phyloP scores from a whole-genome alignment of 2,329 filamentous ascomycete species.

The Fusarium avenaceum region DNA sequence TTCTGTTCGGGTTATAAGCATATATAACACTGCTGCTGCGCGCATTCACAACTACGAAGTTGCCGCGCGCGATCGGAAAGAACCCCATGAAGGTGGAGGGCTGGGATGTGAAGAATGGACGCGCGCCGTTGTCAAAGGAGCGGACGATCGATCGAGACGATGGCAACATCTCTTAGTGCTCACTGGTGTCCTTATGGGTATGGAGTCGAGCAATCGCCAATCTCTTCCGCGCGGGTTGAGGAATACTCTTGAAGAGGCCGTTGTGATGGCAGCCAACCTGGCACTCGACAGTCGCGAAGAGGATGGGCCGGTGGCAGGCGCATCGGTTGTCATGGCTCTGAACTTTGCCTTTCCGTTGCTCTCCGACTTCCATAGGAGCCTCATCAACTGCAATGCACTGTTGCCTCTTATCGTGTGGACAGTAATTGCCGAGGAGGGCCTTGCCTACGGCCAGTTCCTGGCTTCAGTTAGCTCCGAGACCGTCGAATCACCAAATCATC shows the following conservation, averaged over 20 bases:
- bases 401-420: constrained; percentile 78
- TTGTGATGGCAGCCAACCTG: constrained; percentile 82
- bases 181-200: constrained; percentile 81
- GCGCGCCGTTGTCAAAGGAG: constrained; percentile 68
- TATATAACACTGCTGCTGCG: constrained; percentile 77
- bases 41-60: constrained; percentile 65
- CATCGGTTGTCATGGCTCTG: constrained; percentile 76
- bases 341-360: constrained; percentile 83
- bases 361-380: constrained; percentile 68
- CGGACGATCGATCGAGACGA: constrained; percentile 71
- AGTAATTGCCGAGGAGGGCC: constrained; percentile 78
- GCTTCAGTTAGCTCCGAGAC: constrained; percentile 77
- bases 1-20: constrained; percentile 75
- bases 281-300: constrained; percentile 67
- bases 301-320: constrained; percentile 59
- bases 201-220: constrained; percentile 73
- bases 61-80: constrained; percentile 53
- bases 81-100: constrained; percentile 57
- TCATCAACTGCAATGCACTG: constrained; percentile 76
- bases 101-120: constrained; percentile 68
- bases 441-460: constrained; percentile 82
- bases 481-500: constrained; percentile 57
- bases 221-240: constrained; percentile 75
- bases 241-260: constrained; percentile 76
- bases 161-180: constrained; percentile 91